Base-by-base conservation (phyloP, 306 rosid species). In the Trichosanthes truncata region DNA sequence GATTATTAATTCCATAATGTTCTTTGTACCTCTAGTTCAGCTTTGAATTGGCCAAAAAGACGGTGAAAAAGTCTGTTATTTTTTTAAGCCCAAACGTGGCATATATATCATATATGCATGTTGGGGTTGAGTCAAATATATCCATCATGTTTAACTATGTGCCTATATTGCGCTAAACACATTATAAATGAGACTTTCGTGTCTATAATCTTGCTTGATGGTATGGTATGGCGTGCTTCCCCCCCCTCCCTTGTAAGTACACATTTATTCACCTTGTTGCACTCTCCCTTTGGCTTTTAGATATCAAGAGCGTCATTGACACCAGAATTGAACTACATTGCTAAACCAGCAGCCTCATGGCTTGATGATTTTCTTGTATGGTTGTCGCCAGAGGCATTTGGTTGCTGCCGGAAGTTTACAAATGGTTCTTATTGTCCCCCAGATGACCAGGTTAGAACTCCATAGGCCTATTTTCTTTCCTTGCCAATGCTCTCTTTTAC, bases 331-430 rank as follows among this genome's bases (percentile, higher is more conserved):
- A 92, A 90, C 88, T 90, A 92, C 88, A 94, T 94, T 84, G 93
- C 98, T 76, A 94, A 91, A 83, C 97, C 98, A 81, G 98, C 98
- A 72, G 98, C 98, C 81, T 94, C 98, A 53, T 94, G 98, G 98
- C 98, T 94, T 80, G 98, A 94, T 84, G 98, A 94, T 83, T 94
- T 94, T 86, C 98, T 94, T 59, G 98, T 94, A 67, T 94, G 98
- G 98, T 79, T 91, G 46, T 94, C 98, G 33, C 98, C 98, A 8
- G 98, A 94, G 86, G 98, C 98, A 82, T 94, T 94, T 86, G 93
- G 98, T 83, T 94, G 98, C 88, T 94, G 97, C 77, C 91, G 97
- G 82, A 94, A 94, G 86, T 92, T 89, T 84, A 81, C 81, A 81
- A 92, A 92, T 85, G 92, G 89, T 80, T 92, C 98, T 46, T 94